Conservation (phyloP, 495 filamentous ascomycete species). For the Xylaria palmicola region DNA sequence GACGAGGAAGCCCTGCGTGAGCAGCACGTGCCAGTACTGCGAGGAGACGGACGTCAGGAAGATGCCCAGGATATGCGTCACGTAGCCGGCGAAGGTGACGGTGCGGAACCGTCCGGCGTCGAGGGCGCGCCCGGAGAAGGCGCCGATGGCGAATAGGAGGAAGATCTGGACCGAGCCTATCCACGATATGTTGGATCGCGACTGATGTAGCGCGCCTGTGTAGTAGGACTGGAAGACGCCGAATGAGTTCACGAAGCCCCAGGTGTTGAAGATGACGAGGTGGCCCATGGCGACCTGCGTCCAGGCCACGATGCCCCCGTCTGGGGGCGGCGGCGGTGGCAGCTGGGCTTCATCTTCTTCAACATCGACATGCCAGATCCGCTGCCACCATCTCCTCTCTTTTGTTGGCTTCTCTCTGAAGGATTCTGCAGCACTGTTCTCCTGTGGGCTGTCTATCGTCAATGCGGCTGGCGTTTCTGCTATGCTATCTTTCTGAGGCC, state of each 20-base stretch:
- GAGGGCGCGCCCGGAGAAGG: slow-evolving; percentile 32
- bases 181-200: slow-evolving; percentile 38
- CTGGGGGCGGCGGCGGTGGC: slow-evolving; percentile 19
- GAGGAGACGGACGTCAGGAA: slow-evolving; percentile 35
- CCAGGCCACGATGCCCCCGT: slow-evolving; percentile 39
- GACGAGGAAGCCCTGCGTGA: slow-evolving; percentile 35
- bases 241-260: slow-evolving; percentile 38
- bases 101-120: slow-evolving; percentile 36
- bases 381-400: background rate
- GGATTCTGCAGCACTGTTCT: background rate
- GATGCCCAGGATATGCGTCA: slow-evolving; percentile 32
- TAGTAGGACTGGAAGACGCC: slow-evolving; percentile 44
- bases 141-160: slow-evolving; percentile 35
- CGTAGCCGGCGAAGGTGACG: slow-evolving; percentile 27
- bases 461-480: background rate
- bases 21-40: slow-evolving; percentile 38
- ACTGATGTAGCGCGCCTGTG: slow-evolving; percentile 29
- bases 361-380: background rate
- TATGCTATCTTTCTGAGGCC: background rate
- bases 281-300: slow-evolving; percentile 31
- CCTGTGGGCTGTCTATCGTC: background rate
- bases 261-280: slow-evolving; percentile 36
- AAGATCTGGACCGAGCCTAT: slow-evolving; percentile 42
- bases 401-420: background rate
- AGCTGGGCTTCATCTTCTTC: background rate